Evolutionary conservation across 441 rosid genomes (phyloP), one percentile per base, ranked within the genome.

Genomic region (Corymbia calophylla): DNA sequence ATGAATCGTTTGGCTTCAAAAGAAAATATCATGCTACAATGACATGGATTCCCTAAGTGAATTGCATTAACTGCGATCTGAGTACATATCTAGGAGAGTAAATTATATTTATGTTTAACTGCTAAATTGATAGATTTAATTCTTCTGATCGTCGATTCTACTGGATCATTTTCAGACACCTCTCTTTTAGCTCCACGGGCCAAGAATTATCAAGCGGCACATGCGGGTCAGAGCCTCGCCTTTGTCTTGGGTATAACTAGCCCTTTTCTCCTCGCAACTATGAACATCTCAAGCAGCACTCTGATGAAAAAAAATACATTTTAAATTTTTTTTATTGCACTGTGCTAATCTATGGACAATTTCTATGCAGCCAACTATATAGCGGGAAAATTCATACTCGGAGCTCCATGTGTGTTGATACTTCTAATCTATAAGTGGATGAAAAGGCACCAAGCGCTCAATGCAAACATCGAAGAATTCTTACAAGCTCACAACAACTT

Each of bases 191-290:
- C n/a, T 25, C 0, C 3, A 15, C 2, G 64, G 64, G 1, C n/a
- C n/a, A 25, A 1, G n/a, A 11, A 2, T 25, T 9, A n/a, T 14
- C 5, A 9, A 0, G 29, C 29, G 64, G n/a, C 0, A 25, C 0
- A 0, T 58, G 15, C 11, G 10, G 14, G n/a, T 60, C 1, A 14
- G 66, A 2, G n/a, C 66, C 15, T 60, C 31, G 31, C 27, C 70
- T 14, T n/a, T 62, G 1, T 14, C 18, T 29, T 14, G 35, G 70
- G 32, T n/a, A 62, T 13, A 32, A 62, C 70, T 29, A 7, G 70
- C 8, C 70, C 70, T 62, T 29, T 62, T 62, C 70, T 29, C 70
- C 18, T 29, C 66, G 29, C 32, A 62, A 62, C 16, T 62, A 29
- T 62, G 2, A 29, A 13, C 5, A 6, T 62, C 35, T 62, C 32